phyloP scores from a whole-genome alignment of 805 yeast species.

The Scheffersomyces lignosus region DNA sequence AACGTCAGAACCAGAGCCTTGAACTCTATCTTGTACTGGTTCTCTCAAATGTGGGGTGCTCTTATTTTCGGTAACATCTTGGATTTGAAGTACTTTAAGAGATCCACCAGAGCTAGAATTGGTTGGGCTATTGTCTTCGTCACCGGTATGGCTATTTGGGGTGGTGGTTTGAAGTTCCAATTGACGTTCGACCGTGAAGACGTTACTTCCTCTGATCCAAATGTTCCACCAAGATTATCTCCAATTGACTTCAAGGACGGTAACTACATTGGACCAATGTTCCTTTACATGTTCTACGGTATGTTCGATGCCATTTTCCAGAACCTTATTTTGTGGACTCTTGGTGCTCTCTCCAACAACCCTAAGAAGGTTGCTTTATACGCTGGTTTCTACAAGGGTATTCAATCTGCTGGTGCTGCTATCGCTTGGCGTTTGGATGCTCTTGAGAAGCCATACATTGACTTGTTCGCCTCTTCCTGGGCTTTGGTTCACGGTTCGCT shows the following conservation, averaged over 20 bases:
- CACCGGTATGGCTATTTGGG: conserved; percentile 52
- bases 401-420: conserved; percentile 66
- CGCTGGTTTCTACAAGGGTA: conserved; percentile 63
- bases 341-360: conserved; percentile 60
- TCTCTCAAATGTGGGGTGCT: conserved; percentile 60
- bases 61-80: conserved; percentile 46
- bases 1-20: conserved; percentile 61
- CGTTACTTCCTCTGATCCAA: conserved; percentile 13
- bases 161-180: conserved; percentile 57
- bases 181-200: conserved; percentile 39
- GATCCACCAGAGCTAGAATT: conserved; percentile 47
- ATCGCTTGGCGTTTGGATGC: conserved; percentile 60
- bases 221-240: conserved; percentile 10
- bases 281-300: conserved; percentile 64
- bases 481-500: conserved; percentile 49
- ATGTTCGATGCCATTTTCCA: conserved; percentile 61
- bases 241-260: conserved; percentile 48
- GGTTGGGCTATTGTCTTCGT: conserved; percentile 44
- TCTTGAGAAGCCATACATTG: conserved; percentile 32
- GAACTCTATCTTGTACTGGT: conserved; percentile 62
- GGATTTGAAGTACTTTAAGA: conserved; percentile 41
- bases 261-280: conserved; percentile 56
- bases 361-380: conserved; percentile 55
- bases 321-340: conserved; percentile 55
- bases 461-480: conserved; percentile 47